Evolutionary conservation across 306 rosid genomes (phyloP), one percentile per base, ranked within the genome.

Genomic region (Cotoneaster glaucophyllus): DNA sequence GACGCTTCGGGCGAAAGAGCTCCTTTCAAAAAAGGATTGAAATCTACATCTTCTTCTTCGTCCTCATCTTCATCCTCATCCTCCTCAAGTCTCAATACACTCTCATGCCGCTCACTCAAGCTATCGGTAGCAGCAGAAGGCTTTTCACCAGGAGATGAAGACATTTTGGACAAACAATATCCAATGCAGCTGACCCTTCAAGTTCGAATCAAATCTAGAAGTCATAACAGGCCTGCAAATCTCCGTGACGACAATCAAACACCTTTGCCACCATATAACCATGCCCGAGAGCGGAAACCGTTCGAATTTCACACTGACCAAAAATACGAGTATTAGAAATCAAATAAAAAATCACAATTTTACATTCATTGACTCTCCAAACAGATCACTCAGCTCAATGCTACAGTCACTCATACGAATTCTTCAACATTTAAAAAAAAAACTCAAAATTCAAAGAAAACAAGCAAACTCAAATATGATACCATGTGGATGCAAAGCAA

Each of bases 31-130:
- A 88, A 90, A 22, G 90, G 96, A 82, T 89, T 92, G 73, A 92
- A 92, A 81, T 92, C 97, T 4, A 67, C 81, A 79, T 91, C 97
- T 76, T 91, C 97, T 28, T 88, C 93, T 37, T 87, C 96, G 1
- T 83, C 97, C 74, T 85, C 97, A 15, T 88, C 90, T n/a, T 73
- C 89, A 44, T 72, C 82, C 24, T 70, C 85, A 12, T 50, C 85
- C 70, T 82, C 91, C 67, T 77, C 80, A 1, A 62, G 80, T 76
- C 82, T 85, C 84, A 67, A 80, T 77, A 24, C n/a, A 72, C 62
- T 79, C 64, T 85, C 88, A 79, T 59, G 67, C 64, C 39, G 48
- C 4, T 74, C 88, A 72, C 77, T 59, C 70, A 69, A 25, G 25
- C 26, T 50, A 15, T 73, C 73, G 0, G 25, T 53, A 59, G 63